Evolutionary conservation across 176 grass and related monocot species (phyloP).

Genomic region (Musa itinerans): DNA sequence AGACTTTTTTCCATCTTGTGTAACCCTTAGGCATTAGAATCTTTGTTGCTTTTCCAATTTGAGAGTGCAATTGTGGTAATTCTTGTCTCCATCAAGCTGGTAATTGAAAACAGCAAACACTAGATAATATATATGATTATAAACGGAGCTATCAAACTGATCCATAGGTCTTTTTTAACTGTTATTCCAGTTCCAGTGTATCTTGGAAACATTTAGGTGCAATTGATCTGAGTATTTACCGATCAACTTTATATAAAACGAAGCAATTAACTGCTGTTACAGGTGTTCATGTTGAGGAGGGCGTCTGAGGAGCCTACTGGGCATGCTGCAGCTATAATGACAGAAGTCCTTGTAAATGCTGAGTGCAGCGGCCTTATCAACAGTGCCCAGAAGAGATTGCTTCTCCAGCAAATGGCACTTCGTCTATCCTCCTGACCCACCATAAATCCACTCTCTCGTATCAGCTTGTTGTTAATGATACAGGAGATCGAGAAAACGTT

Average conservation of each 20-base stretch:
- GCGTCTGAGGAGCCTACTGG: conserved; percentile 61
- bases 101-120: not conserved
- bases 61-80: not conserved
- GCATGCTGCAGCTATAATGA: conserved; percentile 82
- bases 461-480: not conserved
- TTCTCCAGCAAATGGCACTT: conserved; percentile 85
- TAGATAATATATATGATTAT: no score
- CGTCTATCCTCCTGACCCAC: conserved; percentile 47
- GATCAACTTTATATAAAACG: not conserved
- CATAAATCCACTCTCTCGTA: not conserved
- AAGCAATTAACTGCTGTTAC: conserved; percentile 3
- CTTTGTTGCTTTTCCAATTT: not conserved
- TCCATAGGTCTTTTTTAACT: no score
- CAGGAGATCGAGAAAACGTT: not conserved
- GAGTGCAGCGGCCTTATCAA: conserved; percentile 80
- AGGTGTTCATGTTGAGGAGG: conserved; percentile 90
- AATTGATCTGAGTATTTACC: no score
- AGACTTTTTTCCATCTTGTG: not conserved
- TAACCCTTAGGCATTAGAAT: not conserved
- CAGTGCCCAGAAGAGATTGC: conserved; percentile 61
- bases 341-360: conserved; percentile 73
- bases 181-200: no score
- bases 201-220: no score
- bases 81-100: not conserved
- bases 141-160: no score